Conservation (phyloP, 2,329 filamentous ascomycete species). For the Cordyceps militaris region DNA sequence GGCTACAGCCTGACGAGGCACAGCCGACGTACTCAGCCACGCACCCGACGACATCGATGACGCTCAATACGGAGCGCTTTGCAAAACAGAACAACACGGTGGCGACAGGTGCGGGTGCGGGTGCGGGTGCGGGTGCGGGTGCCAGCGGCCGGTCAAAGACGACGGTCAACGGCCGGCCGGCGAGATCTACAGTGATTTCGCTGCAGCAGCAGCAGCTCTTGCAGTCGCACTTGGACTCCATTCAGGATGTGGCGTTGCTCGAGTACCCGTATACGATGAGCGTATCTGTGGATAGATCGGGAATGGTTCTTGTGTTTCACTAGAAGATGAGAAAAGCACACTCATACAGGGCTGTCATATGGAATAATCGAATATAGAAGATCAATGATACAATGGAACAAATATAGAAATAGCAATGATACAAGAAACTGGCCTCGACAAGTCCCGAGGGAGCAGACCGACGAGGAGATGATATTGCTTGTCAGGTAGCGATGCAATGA, state of each 20-base stretch:
- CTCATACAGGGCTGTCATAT: too few relatives aligned
- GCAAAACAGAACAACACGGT: slow-evolving; percentile 31
- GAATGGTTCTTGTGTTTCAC: slow-evolving; percentile 78
- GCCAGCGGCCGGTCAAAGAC: slow-evolving; percentile 22
- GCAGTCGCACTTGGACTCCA: slow-evolving; percentile 77
- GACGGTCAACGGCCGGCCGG: slow-evolving; percentile 37
- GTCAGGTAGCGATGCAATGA: neutral
- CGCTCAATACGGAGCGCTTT: slow-evolving; percentile 58
- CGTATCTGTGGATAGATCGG: slow-evolving; percentile 80
- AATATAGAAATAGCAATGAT: neutral
- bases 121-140: slow-evolving; percentile 23
- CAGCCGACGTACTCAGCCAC: slow-evolving; percentile 65
- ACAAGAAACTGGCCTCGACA: neutral
- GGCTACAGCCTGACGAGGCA: slow-evolving; percentile 61
- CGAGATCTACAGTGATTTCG: slow-evolving; percentile 77
- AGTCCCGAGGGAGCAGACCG: neutral
- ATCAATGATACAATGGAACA: neutral
- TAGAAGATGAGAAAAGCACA: slow-evolving; percentile 20
- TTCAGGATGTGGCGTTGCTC: slow-evolving; percentile 81
- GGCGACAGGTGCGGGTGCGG: slow-evolving; percentile 14
- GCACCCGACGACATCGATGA: slow-evolving; percentile 56
- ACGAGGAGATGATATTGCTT: slow-evolving; percentile 6
- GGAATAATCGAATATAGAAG: neutral
- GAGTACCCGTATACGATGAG: slow-evolving; percentile 91
- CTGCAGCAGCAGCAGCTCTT: slow-evolving; percentile 81